A percentile compares a stretch with the other conserved stretches of the same genome.
Evolutionary conservation across 1,284 basidiomycete genomes (phyloP).

Genomic region (Puccinia hordei): DNA sequence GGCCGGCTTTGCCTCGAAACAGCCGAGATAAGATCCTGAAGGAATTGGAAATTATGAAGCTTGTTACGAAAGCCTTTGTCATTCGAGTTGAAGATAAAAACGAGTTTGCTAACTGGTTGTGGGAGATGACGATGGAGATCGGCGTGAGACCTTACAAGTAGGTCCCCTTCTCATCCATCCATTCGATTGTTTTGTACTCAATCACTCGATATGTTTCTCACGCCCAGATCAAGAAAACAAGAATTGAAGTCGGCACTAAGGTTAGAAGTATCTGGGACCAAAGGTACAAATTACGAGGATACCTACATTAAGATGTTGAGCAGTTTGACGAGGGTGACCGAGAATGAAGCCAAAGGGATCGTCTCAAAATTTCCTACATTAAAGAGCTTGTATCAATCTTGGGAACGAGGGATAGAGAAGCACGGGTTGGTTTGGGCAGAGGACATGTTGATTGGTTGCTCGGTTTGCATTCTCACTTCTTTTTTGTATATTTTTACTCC

Average conservation of each 20-base stretch:
- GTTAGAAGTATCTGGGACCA: constrained; percentile 12
- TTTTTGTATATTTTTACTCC: background rate
- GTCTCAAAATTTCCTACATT: constrained; percentile 25
- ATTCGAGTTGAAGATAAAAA: constrained; percentile 28
- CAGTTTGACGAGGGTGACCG: constrained; percentile 26
- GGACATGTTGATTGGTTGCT: constrained; percentile 40
- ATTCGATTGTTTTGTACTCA: too few relatives aligned
- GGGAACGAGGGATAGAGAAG: constrained; percentile 18
- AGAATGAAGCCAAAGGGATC: constrained; percentile 44
- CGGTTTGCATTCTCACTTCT: background rate
- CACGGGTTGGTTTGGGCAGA: constrained; percentile 2
- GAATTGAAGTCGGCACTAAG: constrained; percentile 37
- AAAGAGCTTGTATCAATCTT: constrained; percentile 25
- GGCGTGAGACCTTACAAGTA: constrained; percentile 43
- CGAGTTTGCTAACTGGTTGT: constrained; percentile 42
- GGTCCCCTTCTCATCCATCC: background rate
- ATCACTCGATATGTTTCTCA: too few relatives aligned
- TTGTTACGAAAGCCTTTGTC: constrained; percentile 23
- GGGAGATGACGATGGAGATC: constrained; percentile 44
- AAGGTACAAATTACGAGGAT: constrained; percentile 33
- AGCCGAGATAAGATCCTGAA: constrained; percentile 24
- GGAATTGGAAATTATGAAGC: constrained; percentile 39
- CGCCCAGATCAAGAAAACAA: constrained; percentile 33
- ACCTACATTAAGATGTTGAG: constrained; percentile 45
- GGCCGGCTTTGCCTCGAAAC: background rate